These are phyloP conservation scores for Haematococcus sp. DNA, from an alignment of 139 green algal genomes.

Conservation along the genomic window DNA sequence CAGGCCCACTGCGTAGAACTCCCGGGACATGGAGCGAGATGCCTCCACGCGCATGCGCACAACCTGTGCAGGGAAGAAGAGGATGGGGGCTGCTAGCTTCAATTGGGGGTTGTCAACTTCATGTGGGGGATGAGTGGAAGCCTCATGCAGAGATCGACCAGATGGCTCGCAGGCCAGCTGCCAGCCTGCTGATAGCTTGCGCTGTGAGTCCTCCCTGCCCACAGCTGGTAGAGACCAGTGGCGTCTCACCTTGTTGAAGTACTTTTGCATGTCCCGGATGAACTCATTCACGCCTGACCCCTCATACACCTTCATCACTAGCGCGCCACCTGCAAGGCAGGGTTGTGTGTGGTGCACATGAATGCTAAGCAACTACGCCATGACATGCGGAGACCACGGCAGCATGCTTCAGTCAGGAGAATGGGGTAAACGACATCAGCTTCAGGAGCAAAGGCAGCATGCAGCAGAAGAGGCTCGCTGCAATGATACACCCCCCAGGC, in stretches of 20 bases:
- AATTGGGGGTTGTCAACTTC: too few relatives aligned
- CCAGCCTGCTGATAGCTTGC: too few relatives aligned
- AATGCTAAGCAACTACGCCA: too few relatives aligned
- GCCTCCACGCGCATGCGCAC: slow-evolving; percentile 52
- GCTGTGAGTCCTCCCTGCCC: too few relatives aligned
- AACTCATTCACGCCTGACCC: slow-evolving; percentile 69
- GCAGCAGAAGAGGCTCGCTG: not conserved
- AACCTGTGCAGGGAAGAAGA: not conserved
- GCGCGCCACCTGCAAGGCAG: slow-evolving; percentile 39
- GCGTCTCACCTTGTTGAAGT: slow-evolving; percentile 71
- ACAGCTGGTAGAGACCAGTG: too few relatives aligned
- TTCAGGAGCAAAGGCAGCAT: slow-evolving; percentile 47
- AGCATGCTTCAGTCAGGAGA: too few relatives aligned
- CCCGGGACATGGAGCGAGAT: slow-evolving; percentile 37
- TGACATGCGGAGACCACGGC: too few relatives aligned
- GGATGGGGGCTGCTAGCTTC: not conserved
- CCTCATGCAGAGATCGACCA: too few relatives aligned
- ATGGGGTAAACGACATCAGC: too few relatives aligned
- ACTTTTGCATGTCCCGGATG: slow-evolving; percentile 51
- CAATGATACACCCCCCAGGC: not conserved
- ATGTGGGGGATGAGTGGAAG: too few relatives aligned
- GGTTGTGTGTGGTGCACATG: too few relatives aligned
- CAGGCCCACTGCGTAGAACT: slow-evolving; percentile 56
- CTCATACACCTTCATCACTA: slow-evolving; percentile 74
- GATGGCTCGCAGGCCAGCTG: too few relatives aligned